These are phyloP conservation scores for Mucor circinelloides DNA, from an alignment of 371 early-diverging fungal species.

Conservation along the genomic window DNA sequence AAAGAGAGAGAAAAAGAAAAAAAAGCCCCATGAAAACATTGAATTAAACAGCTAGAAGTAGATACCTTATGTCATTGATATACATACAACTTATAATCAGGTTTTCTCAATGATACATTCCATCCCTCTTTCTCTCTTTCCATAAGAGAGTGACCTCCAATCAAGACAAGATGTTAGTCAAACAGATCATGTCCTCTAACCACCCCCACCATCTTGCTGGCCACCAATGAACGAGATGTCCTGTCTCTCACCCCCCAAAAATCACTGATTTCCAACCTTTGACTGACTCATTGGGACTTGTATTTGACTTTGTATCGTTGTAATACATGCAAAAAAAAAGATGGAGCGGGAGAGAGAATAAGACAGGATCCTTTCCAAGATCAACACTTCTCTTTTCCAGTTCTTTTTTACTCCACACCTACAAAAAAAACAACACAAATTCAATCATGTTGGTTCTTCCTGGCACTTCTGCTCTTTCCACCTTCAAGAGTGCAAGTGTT, in stretches of 20 bases:
- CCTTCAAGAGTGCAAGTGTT: constrained; percentile 65
- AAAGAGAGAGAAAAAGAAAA: not conserved
- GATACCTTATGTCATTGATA: no score
- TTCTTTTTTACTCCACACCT: not conserved
- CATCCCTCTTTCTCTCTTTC: no score
- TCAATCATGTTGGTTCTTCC: constrained; percentile 74
- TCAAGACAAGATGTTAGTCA: not conserved
- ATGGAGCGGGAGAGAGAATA: constrained; percentile 6
- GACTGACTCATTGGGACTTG: constrained; percentile 25
- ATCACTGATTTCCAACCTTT: not conserved
- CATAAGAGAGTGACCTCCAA: not conserved
- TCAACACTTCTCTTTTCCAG: not conserved
- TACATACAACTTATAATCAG: no score
- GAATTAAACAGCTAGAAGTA: no score
- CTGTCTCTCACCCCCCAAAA: not conserved
- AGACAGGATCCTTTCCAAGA: constrained; percentile 1
- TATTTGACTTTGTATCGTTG: not conserved
- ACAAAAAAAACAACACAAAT: not conserved
- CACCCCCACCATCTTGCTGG: not conserved
- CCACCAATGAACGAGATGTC: not conserved
- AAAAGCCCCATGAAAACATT: not conserved
- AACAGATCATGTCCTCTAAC: not conserved
- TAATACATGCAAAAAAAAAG: not conserved
- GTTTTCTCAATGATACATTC: no score
- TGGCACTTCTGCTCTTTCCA: constrained; percentile 76